A percentile compares a stretch with the other conserved stretches of the same genome.
Evolutionary conservation across 495 filamentous ascomycete genomes (phyloP).

Genomic region (Zalerion maritima): DNA sequence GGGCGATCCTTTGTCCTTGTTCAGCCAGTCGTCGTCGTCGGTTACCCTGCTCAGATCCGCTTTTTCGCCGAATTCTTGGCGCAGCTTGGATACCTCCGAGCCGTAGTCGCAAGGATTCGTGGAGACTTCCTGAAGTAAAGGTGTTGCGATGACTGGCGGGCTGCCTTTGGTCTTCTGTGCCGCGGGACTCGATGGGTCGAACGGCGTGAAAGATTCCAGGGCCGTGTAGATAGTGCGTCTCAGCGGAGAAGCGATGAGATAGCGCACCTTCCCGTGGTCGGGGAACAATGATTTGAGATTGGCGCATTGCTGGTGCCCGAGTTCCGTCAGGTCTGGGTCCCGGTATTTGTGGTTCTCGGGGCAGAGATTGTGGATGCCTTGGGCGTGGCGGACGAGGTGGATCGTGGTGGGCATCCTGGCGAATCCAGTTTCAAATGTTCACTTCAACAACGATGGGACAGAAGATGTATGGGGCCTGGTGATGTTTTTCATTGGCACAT

Average conservation of each 20-base stretch:
- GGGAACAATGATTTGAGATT: slow-evolving; percentile 49
- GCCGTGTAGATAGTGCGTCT: slow-evolving; percentile 74
- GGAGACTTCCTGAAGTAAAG: slow-evolving; percentile 70
- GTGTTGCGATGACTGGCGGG: slow-evolving; percentile 50
- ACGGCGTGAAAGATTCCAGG: slow-evolving; percentile 50
- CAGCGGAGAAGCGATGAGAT: slow-evolving; percentile 71
- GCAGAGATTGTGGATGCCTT: slow-evolving; percentile 75
- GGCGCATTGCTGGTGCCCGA: slow-evolving; percentile 63
- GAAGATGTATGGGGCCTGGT: too few relatives aligned
- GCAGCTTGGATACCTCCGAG: slow-evolving; percentile 34
- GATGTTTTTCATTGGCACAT: too few relatives aligned
- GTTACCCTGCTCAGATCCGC: slow-evolving; percentile 50
- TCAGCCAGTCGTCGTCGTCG: slow-evolving; percentile 54
- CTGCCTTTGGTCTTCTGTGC: slow-evolving; percentile 20
- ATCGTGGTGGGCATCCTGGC: not conserved
- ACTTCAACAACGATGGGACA: too few relatives aligned
- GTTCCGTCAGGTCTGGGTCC: slow-evolving; percentile 65
- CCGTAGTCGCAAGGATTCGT: slow-evolving; percentile 72
- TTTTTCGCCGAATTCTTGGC: slow-evolving; percentile 39
- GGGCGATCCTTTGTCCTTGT: slow-evolving; percentile 37
- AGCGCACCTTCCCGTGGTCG: slow-evolving; percentile 43
- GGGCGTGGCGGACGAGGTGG: slow-evolving; percentile 16
- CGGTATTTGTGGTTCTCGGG: slow-evolving; percentile 53
- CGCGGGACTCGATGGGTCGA: slow-evolving; percentile 20
- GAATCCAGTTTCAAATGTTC: not conserved